Evolutionary conservation across 371 early-diverging fungal species (phyloP).

Genomic region (Apophysomyces sp.): DNA sequence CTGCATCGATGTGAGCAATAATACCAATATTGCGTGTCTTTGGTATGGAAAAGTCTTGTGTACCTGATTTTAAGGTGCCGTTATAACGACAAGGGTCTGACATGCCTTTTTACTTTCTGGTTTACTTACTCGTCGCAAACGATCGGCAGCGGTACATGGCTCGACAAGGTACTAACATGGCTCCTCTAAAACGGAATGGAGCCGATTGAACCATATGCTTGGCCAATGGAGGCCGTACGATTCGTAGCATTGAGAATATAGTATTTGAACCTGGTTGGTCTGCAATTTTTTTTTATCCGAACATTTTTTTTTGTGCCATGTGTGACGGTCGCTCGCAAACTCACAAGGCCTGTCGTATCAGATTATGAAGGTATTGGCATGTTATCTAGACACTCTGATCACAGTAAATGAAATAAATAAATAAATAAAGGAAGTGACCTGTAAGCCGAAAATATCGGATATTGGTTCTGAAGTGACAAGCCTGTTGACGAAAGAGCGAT

Average conservation of each 20-base stretch:
- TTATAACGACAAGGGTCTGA: not conserved
- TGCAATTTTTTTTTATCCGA: too few species aligned
- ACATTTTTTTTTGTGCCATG: too few species aligned
- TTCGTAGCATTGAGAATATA: not conserved
- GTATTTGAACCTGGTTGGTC: too few species aligned
- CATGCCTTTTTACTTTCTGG: not conserved
- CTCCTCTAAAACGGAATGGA: not conserved
- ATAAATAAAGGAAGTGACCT: too few species aligned
- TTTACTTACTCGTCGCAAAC: not conserved
- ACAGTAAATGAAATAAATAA: too few species aligned
- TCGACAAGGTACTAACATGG: not conserved
- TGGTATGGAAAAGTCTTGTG: constrained; percentile 52
- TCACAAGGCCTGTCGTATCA: too few species aligned
- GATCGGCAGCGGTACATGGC: not conserved
- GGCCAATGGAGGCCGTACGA: not conserved
- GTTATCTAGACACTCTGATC: too few species aligned
- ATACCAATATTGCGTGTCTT: constrained; percentile 93
- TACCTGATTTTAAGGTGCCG: constrained; percentile 13
- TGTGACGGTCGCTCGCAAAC: too few species aligned
- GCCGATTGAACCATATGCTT: not conserved
- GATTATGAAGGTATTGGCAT: too few species aligned
- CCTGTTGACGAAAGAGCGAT: too few species aligned
- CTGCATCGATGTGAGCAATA: constrained; percentile 97
- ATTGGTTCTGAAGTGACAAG: too few species aligned
- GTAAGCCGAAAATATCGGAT: too few species aligned